Conservation (phyloP, 345 rosid genomes). For the Chamaenerion angustifolium region DNA sequence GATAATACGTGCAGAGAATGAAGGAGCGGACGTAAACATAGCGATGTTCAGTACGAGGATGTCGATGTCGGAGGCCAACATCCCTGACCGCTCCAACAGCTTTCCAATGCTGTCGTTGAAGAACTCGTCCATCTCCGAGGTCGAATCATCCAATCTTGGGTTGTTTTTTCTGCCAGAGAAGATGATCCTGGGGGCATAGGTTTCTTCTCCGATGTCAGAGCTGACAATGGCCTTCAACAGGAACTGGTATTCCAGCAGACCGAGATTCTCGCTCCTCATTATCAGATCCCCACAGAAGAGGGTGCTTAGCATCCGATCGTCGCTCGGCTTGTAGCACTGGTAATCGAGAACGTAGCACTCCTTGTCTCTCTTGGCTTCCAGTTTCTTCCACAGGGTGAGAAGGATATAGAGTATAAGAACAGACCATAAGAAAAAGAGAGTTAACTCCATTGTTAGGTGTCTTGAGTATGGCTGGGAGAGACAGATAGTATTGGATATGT, state of each 20-base stretch:
- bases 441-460: too few relatives aligned
- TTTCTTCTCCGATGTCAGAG: constrained; percentile 15
- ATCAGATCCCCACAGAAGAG: constrained; percentile 2
- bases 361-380: constrained; percentile 1
- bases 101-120: constrained; percentile 9
- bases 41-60: constrained; percentile 14
- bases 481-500: too few relatives aligned
- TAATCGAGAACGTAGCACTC: constrained; percentile 11
- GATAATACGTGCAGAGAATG: constrained; percentile 10
- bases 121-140: constrained; percentile 14
- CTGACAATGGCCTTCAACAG: constrained; percentile 8
- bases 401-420: background rate
- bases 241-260: constrained; percentile 10
- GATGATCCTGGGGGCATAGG: constrained; percentile 8
- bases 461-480: too few relatives aligned
- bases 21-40: constrained; percentile 13
- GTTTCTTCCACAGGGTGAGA: background rate
- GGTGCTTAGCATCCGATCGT: constrained; percentile 9
- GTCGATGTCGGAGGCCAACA: constrained; percentile 14
- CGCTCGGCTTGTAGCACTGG: constrained; percentile 9
- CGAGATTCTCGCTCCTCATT: constrained; percentile 6
- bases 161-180: constrained; percentile 6
- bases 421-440: background rate
- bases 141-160: constrained; percentile 6
- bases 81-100: constrained; percentile 12